phyloP scores from a whole-genome alignment of 75 land plant genomes.

The Cunninghamia lanceolata region DNA sequence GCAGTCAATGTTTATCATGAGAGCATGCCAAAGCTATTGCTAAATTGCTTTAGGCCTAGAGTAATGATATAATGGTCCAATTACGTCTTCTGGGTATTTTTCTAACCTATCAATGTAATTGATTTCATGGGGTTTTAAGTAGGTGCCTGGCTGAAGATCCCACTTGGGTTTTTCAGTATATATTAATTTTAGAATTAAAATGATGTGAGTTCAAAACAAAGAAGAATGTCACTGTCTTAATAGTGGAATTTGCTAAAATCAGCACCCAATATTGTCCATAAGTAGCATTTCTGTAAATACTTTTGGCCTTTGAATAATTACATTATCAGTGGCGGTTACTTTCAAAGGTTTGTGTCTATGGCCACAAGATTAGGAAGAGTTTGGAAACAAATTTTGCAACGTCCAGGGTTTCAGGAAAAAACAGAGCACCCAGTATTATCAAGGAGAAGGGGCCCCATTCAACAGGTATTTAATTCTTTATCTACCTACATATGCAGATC shows the following conservation, averaged over 20 bases:
- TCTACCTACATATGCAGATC: background rate
- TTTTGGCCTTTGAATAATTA: background rate
- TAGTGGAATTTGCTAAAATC: background rate
- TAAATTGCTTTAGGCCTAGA: too few species aligned
- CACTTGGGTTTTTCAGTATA: too few species aligned
- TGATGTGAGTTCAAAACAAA: background rate
- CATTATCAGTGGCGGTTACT: background rate
- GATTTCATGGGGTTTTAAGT: too few species aligned
- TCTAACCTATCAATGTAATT: too few species aligned
- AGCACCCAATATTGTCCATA: background rate
- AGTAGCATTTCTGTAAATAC: background rate
- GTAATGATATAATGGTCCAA: too few species aligned
- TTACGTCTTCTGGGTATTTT: too few species aligned
- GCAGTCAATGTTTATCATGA: too few species aligned
- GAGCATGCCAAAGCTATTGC: too few species aligned
- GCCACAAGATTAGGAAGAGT: background rate
- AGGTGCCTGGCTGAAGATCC: too few species aligned
- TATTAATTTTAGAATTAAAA: too few species aligned
- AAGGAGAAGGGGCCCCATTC: background rate
- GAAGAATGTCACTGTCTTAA: background rate
- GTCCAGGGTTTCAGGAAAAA: background rate
- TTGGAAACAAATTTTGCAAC: background rate
- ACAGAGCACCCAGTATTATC: background rate
- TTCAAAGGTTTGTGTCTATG: background rate
- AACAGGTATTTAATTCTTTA: background rate